Evolutionary conservation across 768 basidiomycete genomes (phyloP), one percentile per base, ranked within the genome.

Genomic region (Hortiboletus campestris): DNA sequence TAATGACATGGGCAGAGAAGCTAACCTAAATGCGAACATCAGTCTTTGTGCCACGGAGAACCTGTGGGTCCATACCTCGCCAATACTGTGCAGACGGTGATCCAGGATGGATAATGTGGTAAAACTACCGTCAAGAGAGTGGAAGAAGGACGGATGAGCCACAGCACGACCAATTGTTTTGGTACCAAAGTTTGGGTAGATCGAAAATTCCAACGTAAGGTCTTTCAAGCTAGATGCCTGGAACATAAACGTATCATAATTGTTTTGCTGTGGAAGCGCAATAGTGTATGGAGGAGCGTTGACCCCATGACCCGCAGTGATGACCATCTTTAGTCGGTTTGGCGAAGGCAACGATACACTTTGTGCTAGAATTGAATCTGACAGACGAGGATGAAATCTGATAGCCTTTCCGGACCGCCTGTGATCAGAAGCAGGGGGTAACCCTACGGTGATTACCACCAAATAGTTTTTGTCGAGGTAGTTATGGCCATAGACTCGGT

Each of bases 171-270:
- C 97, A 57, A 99, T 91, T 17, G 94, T 93, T 73, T 93, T 96
- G 16, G 92, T 94, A 16, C 97, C 97, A 74, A 98, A 98, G 63
- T 91, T 96, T 13, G 97, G 97, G 74, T 95, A 98, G 31, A 98
- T 77, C 20, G 96, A 97, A 68, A 98, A 92, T 69, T 97, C 91
- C 64, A 99, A 74, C 2, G 85, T 83, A 51, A 98, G 80, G 32
- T 79, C 78, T 46, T 85, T 82, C 32, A 95, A 73, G 31, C 81
- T 82, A 38, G 88, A 79, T 50, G 91, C 83, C 74, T 98, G 96
- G 77, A 98, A 97, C 14, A 86, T 77, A 66, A 97, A 92, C 6
- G 87, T 83, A 58, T 86, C 84, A 59, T 81, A 77, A 49, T 80
- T 80, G 55, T 88, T 85, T 31, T 79, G 78, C 50, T 92, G 84